These are phyloP conservation scores for Colletotrichum musicola DNA, from an alignment of 2,329 filamentous ascomycete species.

Conservation along the genomic window DNA sequence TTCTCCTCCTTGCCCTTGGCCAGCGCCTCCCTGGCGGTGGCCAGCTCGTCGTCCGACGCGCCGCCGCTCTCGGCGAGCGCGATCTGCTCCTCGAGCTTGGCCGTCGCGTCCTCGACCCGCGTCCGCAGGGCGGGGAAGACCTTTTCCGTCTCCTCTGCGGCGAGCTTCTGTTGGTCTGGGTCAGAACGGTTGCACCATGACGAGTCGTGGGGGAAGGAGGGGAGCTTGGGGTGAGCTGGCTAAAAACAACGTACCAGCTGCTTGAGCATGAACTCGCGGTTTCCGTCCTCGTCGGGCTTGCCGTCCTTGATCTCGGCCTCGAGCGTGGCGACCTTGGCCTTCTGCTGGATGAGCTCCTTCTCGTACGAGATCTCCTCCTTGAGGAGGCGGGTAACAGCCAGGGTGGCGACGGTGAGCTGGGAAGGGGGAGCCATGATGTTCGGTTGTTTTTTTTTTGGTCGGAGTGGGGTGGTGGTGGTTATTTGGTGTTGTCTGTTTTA, in stretches of 20 bases:
- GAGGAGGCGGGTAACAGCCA: constrained; percentile 83
- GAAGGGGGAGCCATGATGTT: constrained; percentile 79
- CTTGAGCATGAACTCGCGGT: constrained; percentile 82
- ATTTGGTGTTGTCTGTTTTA: background rate
- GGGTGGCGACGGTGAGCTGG: constrained; percentile 82
- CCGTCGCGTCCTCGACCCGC: constrained; percentile 78
- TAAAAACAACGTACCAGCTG: constrained; percentile 78
- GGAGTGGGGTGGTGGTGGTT: background rate
- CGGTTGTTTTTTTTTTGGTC: constrained; percentile 7
- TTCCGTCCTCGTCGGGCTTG: constrained; percentile 72
- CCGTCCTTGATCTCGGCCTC: constrained; percentile 68
- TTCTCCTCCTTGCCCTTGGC: constrained; percentile 59
- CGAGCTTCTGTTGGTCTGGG: constrained; percentile 71
- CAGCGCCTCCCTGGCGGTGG: constrained; percentile 67
- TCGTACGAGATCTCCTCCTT: constrained; percentile 95
- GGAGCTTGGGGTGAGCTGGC: no score
- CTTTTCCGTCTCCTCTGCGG: constrained; percentile 87
- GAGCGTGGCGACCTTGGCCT: constrained; percentile 77
- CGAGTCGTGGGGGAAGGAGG: background rate
- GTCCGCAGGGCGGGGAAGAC: constrained; percentile 80
- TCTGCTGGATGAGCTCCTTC: constrained; percentile 83
- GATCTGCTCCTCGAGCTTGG: constrained; percentile 81
- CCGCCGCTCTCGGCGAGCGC: constrained; percentile 69
- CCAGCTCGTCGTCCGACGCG: constrained; percentile 62
- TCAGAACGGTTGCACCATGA: background rate